Evolutionary conservation across 73 alveolate genomes (phyloP), one percentile per base, ranked within the genome.

Genomic region (Paramecium tetraurelia): DNA sequence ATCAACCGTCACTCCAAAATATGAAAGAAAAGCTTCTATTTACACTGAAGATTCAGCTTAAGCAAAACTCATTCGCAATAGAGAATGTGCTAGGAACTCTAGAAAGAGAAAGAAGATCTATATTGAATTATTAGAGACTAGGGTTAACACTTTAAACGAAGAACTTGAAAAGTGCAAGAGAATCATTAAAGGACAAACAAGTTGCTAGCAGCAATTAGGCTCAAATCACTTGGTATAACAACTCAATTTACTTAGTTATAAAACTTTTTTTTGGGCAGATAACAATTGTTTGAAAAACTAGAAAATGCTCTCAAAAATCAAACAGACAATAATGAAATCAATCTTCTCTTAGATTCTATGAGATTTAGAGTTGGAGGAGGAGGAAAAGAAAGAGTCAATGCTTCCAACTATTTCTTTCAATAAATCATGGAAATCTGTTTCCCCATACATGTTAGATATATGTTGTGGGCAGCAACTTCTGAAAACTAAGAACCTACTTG

Each of bases 51-150:
- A 70, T 35, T 70, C 58, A 3, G 86, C 86, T 70, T 70, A 31
- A 33, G 86, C 86, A 18, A 86, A 86, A 68, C 75, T 58, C 4
- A 76, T 76, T 16, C 58, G 93, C 31, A 86, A 86, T 40, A 57
- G 93, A 59, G 93, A 86, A 86, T 86, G 87, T 33, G 93, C 93
- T 10, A 29, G 93, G 33, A 86, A 86, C 36, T 59, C 87, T 6
- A 86, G 93, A 86, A 86, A 86, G 59, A 57, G 93, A 59, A 86
- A 86, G 93, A 86, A 86, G 68, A 86, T 86, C 38, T 86, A 86
- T 35, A 86, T 86, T 35, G 93, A 86, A 59, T 59, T 86, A 21
- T 36, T 86, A 59, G 93, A 86, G 44, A 59, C 68, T 18, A 86
- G 68, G 24, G 93, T 86, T 31, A 76, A 71, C 7, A 18, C 63